phyloP scores from a whole-genome alignment of 768 basidiomycete species.

The Thelephora aurantiotincta region DNA sequence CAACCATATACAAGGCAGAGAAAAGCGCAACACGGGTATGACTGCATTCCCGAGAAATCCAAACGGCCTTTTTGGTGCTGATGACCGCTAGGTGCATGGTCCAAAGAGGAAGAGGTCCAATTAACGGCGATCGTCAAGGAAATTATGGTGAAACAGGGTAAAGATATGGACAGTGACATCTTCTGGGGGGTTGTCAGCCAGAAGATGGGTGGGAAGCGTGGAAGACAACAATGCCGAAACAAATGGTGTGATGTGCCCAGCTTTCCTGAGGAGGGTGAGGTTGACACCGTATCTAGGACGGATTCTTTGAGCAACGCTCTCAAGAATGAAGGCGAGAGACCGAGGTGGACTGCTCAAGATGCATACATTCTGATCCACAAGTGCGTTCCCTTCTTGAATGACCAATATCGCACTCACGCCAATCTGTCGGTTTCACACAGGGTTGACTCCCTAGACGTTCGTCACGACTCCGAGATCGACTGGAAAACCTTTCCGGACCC shows the following conservation, averaged over 20 bases:
- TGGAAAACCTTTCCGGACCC: slow-evolving; percentile 68
- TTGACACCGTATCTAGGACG: slow-evolving; percentile 33
- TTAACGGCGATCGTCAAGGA: slow-evolving; percentile 62
- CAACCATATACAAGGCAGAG: slow-evolving; percentile 63
- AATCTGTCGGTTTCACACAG: slow-evolving; percentile 23
- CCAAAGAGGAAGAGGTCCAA: slow-evolving; percentile 65
- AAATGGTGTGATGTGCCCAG: slow-evolving; percentile 48
- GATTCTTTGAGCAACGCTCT: slow-evolving; percentile 59
- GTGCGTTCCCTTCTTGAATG: slow-evolving; percentile 24
- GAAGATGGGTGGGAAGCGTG: slow-evolving; percentile 62
- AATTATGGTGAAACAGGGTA: slow-evolving; percentile 61
- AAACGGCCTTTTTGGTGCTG: not conserved
- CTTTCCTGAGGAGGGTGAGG: not conserved
- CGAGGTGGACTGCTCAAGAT: slow-evolving; percentile 65
- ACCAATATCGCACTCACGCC: slow-evolving; percentile 1
- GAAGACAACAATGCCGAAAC: slow-evolving; percentile 74
- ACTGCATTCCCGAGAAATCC: not conserved
- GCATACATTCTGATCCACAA: slow-evolving; percentile 74
- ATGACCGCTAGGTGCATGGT: slow-evolving; percentile 42
- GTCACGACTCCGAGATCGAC: slow-evolving; percentile 73
- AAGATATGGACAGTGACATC: slow-evolving; percentile 61
- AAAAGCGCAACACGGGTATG: slow-evolving; percentile 44
- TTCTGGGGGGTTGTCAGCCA: slow-evolving; percentile 74
- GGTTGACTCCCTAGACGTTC: slow-evolving; percentile 58
- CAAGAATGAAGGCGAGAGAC: slow-evolving; percentile 57